These are phyloP conservation scores for Annulohypoxylon stygium DNA, from an alignment of 495 filamentous ascomycete genomes.

Conservation along the genomic window DNA sequence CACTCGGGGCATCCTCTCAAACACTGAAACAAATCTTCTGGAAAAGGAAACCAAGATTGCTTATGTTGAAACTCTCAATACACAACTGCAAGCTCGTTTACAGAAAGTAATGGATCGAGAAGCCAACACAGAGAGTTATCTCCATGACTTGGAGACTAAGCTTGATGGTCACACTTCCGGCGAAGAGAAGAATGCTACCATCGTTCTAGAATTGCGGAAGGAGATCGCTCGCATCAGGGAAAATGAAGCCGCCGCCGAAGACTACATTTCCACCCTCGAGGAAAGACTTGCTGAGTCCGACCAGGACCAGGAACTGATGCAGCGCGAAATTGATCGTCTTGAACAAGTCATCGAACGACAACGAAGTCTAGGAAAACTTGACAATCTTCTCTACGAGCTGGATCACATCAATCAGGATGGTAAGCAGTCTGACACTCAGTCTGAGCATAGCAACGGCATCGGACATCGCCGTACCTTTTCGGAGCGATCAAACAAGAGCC, in stretches of 20 bases:
- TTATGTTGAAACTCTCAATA: slow-evolving; percentile 90
- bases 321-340: slow-evolving; percentile 92
- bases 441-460: slow-evolving; percentile 56
- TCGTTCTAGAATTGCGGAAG: slow-evolving; percentile 88
- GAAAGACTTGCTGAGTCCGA: slow-evolving; percentile 96
- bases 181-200: slow-evolving; percentile 89
- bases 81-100: slow-evolving; percentile 86
- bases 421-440: slow-evolving; percentile 52
- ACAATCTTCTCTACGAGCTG: slow-evolving; percentile 89
- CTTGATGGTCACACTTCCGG: slow-evolving; percentile 90
- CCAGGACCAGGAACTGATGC: slow-evolving; percentile 96
- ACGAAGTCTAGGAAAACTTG: slow-evolving; percentile 92
- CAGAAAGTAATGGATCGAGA: slow-evolving; percentile 94
- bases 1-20: slow-evolving; percentile 85
- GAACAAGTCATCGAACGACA: slow-evolving; percentile 97
- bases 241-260: slow-evolving; percentile 88
- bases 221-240: slow-evolving; percentile 91
- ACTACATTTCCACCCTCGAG: slow-evolving; percentile 97
- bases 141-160: slow-evolving; percentile 89
- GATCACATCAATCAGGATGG: slow-evolving; percentile 81
- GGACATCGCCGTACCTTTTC: slow-evolving; percentile 60
- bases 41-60: slow-evolving; percentile 95
- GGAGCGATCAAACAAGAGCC: slow-evolving; percentile 66
- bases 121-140: slow-evolving; percentile 87
- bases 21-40: slow-evolving; percentile 83